Evolutionary conservation across 2,329 filamentous ascomycete species (phyloP).

Genomic region (Aureobasidium sp.): DNA sequence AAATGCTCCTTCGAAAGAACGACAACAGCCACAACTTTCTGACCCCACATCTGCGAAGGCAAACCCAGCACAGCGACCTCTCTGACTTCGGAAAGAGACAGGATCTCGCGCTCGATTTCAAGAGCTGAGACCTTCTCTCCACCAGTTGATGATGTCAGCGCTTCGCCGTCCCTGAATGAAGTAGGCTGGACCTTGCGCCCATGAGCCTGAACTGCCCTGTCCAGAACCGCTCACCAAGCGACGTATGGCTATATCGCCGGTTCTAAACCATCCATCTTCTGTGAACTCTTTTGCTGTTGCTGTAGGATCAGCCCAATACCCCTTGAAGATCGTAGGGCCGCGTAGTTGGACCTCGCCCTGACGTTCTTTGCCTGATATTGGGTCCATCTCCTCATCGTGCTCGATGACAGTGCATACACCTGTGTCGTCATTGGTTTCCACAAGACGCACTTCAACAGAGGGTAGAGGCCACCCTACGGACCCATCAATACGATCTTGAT

Average conservation of each 20-base stretch:
- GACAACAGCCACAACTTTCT: slow-evolving; percentile 84
- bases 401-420: not conserved
- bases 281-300: slow-evolving; percentile 79
- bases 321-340: not conserved
- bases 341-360: not conserved
- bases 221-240: slow-evolving; percentile 21
- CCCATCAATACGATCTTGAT: slow-evolving; percentile 73
- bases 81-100: slow-evolving; percentile 69
- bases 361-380: not conserved
- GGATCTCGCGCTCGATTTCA: slow-evolving; percentile 87
- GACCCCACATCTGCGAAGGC: slow-evolving; percentile 82
- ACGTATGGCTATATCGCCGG: slow-evolving; percentile 77
- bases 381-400: not conserved
- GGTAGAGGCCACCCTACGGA: slow-evolving; percentile 56
- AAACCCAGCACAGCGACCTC: slow-evolving; percentile 87
- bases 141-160: slow-evolving; percentile 95
- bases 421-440: not conserved
- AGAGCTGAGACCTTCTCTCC: slow-evolving; percentile 66
- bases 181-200: slow-evolving; percentile 65
- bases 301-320: slow-evolving; percentile 51
- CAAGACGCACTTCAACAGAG: not conserved
- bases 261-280: slow-evolving; percentile 85
- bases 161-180: slow-evolving; percentile 82
- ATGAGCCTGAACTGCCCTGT: slow-evolving; percentile 41
- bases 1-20: slow-evolving; percentile 55